Evolutionary conservation across 2,329 filamentous ascomycete species (phyloP).

Genomic region (Talaromyces verruculosus): DNA sequence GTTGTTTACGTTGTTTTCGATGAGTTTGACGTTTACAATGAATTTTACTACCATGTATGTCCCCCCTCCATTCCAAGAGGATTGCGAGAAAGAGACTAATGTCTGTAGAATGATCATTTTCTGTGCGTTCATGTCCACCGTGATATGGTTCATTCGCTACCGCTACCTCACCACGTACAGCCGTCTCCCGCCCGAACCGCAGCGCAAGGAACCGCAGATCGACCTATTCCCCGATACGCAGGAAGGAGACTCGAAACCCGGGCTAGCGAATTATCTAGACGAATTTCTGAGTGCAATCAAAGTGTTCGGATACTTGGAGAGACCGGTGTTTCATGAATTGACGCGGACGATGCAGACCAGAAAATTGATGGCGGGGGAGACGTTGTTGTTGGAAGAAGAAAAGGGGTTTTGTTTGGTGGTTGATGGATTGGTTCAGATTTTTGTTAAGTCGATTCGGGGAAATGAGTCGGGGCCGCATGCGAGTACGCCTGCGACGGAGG

Average conservation of each 20-base stretch:
- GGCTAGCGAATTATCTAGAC: conserved; percentile 92
- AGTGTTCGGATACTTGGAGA: conserved; percentile 94
- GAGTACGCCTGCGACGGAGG: conserved; percentile 47
- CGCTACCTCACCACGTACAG: conserved; percentile 97
- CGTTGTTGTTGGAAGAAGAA: conserved; percentile 90
- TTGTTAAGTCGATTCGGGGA: conserved; percentile 79
- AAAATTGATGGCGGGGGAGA: conserved; percentile 94
- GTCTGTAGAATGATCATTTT: conserved; percentile 68
- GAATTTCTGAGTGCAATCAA: conserved; percentile 99
- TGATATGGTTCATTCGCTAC: conserved; percentile 93
- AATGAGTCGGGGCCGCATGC: conserved; percentile 42
- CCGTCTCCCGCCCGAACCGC: conserved; percentile 86
- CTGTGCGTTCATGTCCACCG: conserved; percentile 72
- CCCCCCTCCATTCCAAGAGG: background rate
- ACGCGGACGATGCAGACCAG: conserved; percentile 97
- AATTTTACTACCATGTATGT: conserved; percentile 91
- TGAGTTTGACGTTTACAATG: conserved; percentile 95
- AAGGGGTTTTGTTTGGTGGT: conserved; percentile 98
- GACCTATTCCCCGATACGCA: conserved; percentile 93
- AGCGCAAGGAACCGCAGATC: conserved; percentile 91
- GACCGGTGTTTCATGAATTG: conserved; percentile 95
- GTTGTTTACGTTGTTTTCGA: conserved; percentile 85
- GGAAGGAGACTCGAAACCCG: conserved; percentile 84
- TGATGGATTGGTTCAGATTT: conserved; percentile 94
- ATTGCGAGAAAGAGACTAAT: background rate